Conservation (phyloP, 2,329 filamentous ascomycete genomes). For the Incumbomyces lentus region DNA sequence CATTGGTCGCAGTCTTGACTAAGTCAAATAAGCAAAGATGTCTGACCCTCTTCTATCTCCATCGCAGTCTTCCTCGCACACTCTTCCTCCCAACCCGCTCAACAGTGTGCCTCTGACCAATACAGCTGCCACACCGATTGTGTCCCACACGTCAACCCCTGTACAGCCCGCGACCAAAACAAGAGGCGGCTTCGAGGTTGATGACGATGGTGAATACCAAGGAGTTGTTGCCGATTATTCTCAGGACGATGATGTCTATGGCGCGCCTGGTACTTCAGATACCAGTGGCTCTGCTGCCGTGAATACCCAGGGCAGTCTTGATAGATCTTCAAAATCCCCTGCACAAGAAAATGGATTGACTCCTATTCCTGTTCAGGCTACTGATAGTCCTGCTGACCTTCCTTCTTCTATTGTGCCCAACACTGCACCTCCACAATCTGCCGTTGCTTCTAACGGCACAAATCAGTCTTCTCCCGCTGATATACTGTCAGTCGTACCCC, state of each 20-base stretch:
- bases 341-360: conserved; percentile 42
- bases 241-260: conserved; percentile 23
- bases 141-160: conserved; percentile 25
- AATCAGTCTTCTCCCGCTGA: conserved; percentile 16
- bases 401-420: conserved; percentile 36
- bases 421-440: conserved; percentile 31
- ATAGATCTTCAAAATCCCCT: conserved; percentile 47
- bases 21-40: conserved; percentile 6
- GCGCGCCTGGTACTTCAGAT: conserved; percentile 16
- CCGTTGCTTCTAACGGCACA: conserved; percentile 25
- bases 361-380: conserved; percentile 35
- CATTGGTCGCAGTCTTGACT: conserved; percentile 4
- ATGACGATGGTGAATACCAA: conserved; percentile 52
- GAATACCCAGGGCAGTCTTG: conserved; percentile 15
- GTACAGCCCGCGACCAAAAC: conserved; percentile 30
- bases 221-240: conserved; percentile 33
- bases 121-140: conserved; percentile 9
- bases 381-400: conserved; percentile 39
- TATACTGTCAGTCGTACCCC: conserved; percentile 25
- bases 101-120: conserved; percentile 10
- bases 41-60: conserved; percentile 18
- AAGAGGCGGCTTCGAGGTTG: conserved; percentile 52
- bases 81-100: conserved; percentile 14
- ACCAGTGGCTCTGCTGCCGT: conserved; percentile 17
- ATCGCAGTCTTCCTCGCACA: conserved; percentile 15